A percentile compares a stretch with the other conserved stretches of the same genome.
phyloP scores from a whole-genome alignment of 2,329 filamentous ascomycete genomes.

The Rhexocercosporidium sp. region DNA sequence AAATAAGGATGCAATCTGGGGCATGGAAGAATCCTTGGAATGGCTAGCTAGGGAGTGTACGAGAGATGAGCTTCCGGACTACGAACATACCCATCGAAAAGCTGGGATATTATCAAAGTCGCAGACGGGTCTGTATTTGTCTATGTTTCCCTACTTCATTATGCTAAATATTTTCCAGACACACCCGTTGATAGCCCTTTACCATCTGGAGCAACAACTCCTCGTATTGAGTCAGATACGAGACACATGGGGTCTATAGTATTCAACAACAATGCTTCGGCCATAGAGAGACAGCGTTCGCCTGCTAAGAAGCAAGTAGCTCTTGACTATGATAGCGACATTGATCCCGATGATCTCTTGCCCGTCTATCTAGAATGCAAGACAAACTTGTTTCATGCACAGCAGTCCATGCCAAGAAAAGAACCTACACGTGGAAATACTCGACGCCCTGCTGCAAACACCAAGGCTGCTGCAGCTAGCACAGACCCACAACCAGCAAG shows the following conservation, averaged over 20 bases:
- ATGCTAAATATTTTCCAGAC: constrained; percentile 31
- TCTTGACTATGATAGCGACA: constrained; percentile 67
- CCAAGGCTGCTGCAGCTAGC: constrained; percentile 23
- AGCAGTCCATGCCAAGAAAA: constrained; percentile 56
- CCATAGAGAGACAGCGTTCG: constrained; percentile 28
- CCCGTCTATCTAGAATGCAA: constrained; percentile 80
- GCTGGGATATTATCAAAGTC: constrained; percentile 33
- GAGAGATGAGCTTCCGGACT: constrained; percentile 72
- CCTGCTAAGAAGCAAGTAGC: constrained; percentile 27
- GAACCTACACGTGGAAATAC: constrained; percentile 27
- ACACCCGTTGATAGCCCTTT: constrained; percentile 40
- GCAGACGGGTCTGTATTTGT: constrained; percentile 37
- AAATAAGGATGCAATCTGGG: constrained; percentile 76
- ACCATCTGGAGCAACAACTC: constrained; percentile 41
- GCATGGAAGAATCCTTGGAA: constrained; percentile 84
- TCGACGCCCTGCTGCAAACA: constrained; percentile 21
- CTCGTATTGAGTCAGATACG: constrained; percentile 39
- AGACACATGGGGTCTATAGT: constrained; percentile 34
- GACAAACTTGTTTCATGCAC: constrained; percentile 66
- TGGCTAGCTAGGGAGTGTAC: constrained; percentile 84
- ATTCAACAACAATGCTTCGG: constrained; percentile 18
- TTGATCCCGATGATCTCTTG: constrained; percentile 76
- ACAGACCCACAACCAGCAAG: constrained; percentile 58
- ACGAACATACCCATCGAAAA: constrained; percentile 56
- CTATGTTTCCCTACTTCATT: not conserved